Evolutionary conservation across 805 yeast genomes (phyloP).

Genomic region (Starmerella davenportii): DNA sequence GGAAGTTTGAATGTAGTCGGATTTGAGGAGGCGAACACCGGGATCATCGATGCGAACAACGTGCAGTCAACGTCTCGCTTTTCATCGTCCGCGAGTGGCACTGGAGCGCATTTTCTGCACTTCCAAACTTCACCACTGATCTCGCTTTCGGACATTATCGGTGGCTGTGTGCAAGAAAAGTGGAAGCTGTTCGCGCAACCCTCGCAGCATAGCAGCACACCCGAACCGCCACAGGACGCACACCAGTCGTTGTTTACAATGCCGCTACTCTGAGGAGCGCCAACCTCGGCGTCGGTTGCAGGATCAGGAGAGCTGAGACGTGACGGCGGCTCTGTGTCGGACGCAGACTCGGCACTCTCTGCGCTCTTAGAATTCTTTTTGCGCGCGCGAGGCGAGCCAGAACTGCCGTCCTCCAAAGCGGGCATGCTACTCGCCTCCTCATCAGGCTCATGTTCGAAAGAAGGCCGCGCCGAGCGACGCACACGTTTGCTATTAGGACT

Average conservation of each 20-base stretch:
- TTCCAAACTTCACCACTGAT: conserved; percentile 69
- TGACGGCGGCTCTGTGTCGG: neutral
- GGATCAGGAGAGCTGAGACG: too few species aligned
- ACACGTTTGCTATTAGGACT: neutral
- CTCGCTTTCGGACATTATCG: conserved; percentile 39
- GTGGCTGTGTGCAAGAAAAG: conserved; percentile 81
- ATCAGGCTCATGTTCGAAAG: neutral
- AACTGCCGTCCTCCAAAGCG: neutral
- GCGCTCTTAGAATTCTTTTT: neutral
- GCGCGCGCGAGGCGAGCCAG: neutral
- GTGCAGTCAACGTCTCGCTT: conserved; percentile 18
- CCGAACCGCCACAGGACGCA: conserved; percentile 75
- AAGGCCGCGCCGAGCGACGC: conserved; percentile 3
- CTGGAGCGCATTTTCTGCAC: conserved; percentile 50
- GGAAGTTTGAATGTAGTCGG: conserved; percentile 60
- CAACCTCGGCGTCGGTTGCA: neutral
- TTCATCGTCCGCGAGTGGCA: neutral
- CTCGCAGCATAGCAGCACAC: conserved; percentile 84
- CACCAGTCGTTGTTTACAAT: conserved; percentile 69
- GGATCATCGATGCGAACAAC: conserved; percentile 39
- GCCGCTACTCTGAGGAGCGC: neutral
- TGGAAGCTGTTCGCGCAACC: conserved; percentile 85
- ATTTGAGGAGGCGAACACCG: conserved; percentile 39
- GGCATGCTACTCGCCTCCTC: neutral
- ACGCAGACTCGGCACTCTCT: neutral